Conservation (phyloP, 495 filamentous ascomycete species). For the Paragyromitra xinjiangensis region DNA sequence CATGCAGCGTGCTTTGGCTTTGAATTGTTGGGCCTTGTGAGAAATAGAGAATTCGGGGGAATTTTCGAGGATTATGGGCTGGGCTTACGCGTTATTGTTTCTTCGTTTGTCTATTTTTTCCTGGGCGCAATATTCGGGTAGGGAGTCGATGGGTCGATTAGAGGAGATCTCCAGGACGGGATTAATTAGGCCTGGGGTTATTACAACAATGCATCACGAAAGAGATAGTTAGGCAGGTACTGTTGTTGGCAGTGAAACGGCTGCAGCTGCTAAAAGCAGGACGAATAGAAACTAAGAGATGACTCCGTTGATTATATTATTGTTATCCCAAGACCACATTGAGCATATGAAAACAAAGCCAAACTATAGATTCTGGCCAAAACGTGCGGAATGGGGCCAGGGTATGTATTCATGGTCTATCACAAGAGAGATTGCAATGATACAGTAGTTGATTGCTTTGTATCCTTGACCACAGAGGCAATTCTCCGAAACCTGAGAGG, state of each 20-base stretch:
- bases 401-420: neutral
- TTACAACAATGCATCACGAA: constrained; percentile 17
- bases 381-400: neutral
- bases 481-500: constrained; percentile 67
- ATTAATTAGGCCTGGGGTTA: constrained; percentile 8
- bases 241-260: neutral
- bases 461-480: constrained; percentile 81
- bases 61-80: constrained; percentile 2
- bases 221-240: neutral
- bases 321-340: constrained; percentile 3
- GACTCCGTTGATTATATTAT: constrained; percentile 16
- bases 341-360: neutral
- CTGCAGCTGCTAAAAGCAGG: neutral
- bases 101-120: constrained; percentile 24
- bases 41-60: neutral
- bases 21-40: constrained; percentile 10
- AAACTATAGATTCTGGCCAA: neutral
- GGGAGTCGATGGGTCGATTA: constrained; percentile 2
- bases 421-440: constrained; percentile 67
- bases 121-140: constrained; percentile 5
- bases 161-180: neutral
- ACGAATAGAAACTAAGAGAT: constrained; percentile 1
- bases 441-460: constrained; percentile 70
- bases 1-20: constrained; percentile 13
- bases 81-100: constrained; percentile 25